These are phyloP conservation scores for Candida nemodendra DNA, from an alignment of 805 yeast species.

Conservation along the genomic window DNA sequence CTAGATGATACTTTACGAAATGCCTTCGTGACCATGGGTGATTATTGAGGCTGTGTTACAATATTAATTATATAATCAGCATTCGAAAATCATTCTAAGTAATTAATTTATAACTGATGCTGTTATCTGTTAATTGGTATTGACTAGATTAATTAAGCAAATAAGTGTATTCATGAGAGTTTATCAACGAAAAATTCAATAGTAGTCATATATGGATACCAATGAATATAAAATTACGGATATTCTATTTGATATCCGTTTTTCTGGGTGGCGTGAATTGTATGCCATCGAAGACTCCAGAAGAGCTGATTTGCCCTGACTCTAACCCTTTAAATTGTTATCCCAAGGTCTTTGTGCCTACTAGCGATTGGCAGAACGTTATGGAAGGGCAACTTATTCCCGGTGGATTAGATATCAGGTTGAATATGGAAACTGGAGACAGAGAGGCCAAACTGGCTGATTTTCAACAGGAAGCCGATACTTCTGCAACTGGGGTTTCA, in stretches of 20 bases:
- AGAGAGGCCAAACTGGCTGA: constrained; percentile 66
- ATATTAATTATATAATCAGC: too few relatives aligned
- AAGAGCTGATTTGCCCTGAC: constrained; percentile 40
- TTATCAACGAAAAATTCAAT: too few relatives aligned
- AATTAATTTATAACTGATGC: too few relatives aligned
- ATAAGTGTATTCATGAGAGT: too few relatives aligned
- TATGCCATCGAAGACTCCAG: background rate
- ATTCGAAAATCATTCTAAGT: too few relatives aligned
- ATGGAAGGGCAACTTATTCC: constrained; percentile 76
- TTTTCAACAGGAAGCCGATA: constrained; percentile 13
- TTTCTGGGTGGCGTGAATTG: too few relatives aligned
- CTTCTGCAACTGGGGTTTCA: constrained; percentile 4
- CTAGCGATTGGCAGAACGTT: constrained; percentile 66
- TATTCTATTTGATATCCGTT: too few relatives aligned
- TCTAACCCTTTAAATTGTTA: constrained; percentile 53
- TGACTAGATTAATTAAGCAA: too few relatives aligned
- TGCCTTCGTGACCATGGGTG: constrained; percentile 10
- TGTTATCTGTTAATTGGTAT: too few relatives aligned
- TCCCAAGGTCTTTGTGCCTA: constrained; percentile 61
- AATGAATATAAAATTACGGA: too few relatives aligned
- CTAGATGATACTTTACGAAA: constrained; percentile 13
- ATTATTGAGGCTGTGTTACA: constrained; percentile 7
- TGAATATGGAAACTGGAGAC: constrained; percentile 69
- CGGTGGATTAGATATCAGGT: constrained; percentile 71
- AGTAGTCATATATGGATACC: too few relatives aligned